Percentiles rank a stretch among this genome's conserved stretches.
Conservation (phyloP, 768 basidiomycete genomes). For the Dictyophora rubrovolvata region DNA sequence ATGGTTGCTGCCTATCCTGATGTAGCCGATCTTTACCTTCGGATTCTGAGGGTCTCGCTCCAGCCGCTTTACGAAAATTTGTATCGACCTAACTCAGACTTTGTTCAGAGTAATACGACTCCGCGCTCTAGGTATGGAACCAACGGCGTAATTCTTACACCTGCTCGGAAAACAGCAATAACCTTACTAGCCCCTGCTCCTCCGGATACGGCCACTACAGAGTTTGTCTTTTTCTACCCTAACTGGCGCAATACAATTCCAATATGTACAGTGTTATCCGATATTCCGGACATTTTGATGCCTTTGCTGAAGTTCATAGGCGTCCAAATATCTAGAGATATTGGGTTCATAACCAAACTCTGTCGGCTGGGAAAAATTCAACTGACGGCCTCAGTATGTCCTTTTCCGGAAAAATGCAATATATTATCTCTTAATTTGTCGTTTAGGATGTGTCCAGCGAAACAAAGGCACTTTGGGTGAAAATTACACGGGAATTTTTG, state of each 20-base stretch:
- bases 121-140: slow-evolving; percentile 56
- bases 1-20: slow-evolving; percentile 71
- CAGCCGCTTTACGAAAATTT: slow-evolving; percentile 49
- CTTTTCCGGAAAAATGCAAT: neutral
- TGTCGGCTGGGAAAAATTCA: slow-evolving; percentile 66
- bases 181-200: slow-evolving; percentile 75
- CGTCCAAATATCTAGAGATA: slow-evolving; percentile 70
- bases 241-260: slow-evolving; percentile 70
- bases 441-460: slow-evolving; percentile 3
- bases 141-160: slow-evolving; percentile 40
- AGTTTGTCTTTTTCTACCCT: slow-evolving; percentile 88
- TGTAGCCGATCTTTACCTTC: slow-evolving; percentile 78
- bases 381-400: slow-evolving; percentile 41
- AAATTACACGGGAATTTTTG: slow-evolving; percentile 65
- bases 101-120: slow-evolving; percentile 49
- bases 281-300: slow-evolving; percentile 65
- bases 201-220: slow-evolving; percentile 59
- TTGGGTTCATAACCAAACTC: slow-evolving; percentile 68
- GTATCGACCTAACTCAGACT: slow-evolving; percentile 31
- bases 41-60: slow-evolving; percentile 61
- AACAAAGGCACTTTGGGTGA: slow-evolving; percentile 58
- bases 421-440: neutral
- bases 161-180: slow-evolving; percentile 52
- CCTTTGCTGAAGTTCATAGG: slow-evolving; percentile 75
- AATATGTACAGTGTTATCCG: slow-evolving; percentile 49